These are phyloP conservation scores for Liriodendron chinense DNA, from an alignment of 164 flowering plant genomes.

Conservation along the genomic window DNA sequence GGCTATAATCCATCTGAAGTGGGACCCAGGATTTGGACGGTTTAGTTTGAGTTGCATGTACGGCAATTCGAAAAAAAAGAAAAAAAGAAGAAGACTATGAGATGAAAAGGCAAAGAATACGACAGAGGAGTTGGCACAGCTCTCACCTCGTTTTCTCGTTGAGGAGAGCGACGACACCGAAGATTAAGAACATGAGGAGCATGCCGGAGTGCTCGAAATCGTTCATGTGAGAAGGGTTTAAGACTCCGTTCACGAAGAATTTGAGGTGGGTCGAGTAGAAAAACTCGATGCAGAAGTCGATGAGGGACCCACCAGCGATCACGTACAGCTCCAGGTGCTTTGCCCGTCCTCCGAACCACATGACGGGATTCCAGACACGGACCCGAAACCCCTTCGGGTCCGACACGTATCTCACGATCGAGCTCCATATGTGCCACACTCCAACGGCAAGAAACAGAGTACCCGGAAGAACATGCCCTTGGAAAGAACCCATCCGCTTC, in stretches of 20 bases:
- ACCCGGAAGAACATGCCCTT: slow-evolving; percentile 88
- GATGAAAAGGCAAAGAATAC: background rate
- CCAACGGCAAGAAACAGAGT: slow-evolving; percentile 76
- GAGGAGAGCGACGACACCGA: slow-evolving; percentile 58
- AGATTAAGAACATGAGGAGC: slow-evolving; percentile 95
- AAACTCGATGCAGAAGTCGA: slow-evolving; percentile 82
- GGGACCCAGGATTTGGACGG: background rate
- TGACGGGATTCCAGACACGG: slow-evolving; percentile 82
- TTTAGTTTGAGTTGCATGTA: background rate
- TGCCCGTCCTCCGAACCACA: slow-evolving; percentile 63
- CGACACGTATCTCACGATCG: slow-evolving; percentile 48
- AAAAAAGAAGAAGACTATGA: background rate
- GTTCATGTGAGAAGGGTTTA: slow-evolving; percentile 91
- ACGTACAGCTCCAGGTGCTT: slow-evolving; percentile 79
- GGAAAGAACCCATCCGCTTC: slow-evolving; percentile 87
- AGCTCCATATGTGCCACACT: slow-evolving; percentile 85
- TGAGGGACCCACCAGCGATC: slow-evolving; percentile 57
- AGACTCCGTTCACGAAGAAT: slow-evolving; percentile 73
- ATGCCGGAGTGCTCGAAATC: slow-evolving; percentile 94
- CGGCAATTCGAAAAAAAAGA: background rate
- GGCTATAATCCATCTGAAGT: background rate
- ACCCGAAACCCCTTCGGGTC: slow-evolving; percentile 66
- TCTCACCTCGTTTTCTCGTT: slow-evolving; percentile 74
- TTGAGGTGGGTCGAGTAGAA: slow-evolving; percentile 84
- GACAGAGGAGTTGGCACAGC: too few species aligned